Evolutionary conservation across 257 asterid genomes (phyloP), one percentile per base, ranked within the genome.

Genomic region (Eucommia ulmoides): DNA sequence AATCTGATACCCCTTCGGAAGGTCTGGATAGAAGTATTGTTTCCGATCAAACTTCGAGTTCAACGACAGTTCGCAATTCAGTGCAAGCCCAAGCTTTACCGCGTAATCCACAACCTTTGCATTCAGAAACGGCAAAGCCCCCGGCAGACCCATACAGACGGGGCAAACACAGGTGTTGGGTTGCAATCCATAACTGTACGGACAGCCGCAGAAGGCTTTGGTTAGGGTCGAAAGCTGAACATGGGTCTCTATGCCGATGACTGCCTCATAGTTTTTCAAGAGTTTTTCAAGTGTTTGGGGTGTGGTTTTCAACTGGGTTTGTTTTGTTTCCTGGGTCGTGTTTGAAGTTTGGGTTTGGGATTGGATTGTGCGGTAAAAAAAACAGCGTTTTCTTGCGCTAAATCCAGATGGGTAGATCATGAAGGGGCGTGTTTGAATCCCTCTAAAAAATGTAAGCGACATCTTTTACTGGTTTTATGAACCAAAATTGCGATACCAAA

Each of bases 1-100:
- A 45, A 91, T 91, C 76, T 83, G 98, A 64, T 91, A 91, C 59
- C 96, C 96, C 70, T 91, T 91, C 9, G 98, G 98, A 57, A 91
- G 94, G 58, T 91, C 96, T 1, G 96, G 94, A 64, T 91, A 91
- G 47, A 91, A 91, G 50, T 91, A 86, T 64, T 86, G 99, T 59
- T 91, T 91, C 73, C 99, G 81, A 66, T 86, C 95, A 22, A 91
- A 91, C 69, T 91, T 86, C 3, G 96, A 91, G 60, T 64, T 70
- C 61, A 73, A 51, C 56, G 99, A 75, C 42, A 86, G 76, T 23
- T 70, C 72, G 51, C 94, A 80, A 70, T 86, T 81, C 49, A 86
- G 83, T 23, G 96, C 94, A 55, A 91, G 79, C 51, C 99, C 96
- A 41, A 81, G 76, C 68, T 73, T 86, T 19, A 86, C 93, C 0